Evolutionary conservation across 2,329 filamentous ascomycete species (phyloP), one percentile per base, ranked within the genome.

Genomic region (Thelonectria blattea): DNA sequence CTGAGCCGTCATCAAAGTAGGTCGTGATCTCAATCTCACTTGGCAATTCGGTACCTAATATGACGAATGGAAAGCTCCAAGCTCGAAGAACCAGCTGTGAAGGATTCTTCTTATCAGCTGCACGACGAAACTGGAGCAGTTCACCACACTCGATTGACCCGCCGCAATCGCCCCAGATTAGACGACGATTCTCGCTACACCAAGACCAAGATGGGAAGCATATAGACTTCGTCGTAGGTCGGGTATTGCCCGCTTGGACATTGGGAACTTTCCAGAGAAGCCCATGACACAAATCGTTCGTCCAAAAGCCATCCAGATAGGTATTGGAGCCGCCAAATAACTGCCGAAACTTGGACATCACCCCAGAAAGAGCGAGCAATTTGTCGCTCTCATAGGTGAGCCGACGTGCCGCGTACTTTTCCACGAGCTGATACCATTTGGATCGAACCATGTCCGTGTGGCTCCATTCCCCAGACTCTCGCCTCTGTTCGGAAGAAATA

Each of bases 341-440:
- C 17, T 56, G 53, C 2, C 32, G 11, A 11, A 45, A 48, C 32
- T 56, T 56, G 10, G 53, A 37, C n/a, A 37, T 39, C 5, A 56
- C 37, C 2, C 53, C 53, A 14, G 53, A 43, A 22, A 54, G 32
- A 2, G 53, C 53, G 6, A 61, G 20, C 10, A 57, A 27, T 6
- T 57, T 61, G n/a, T 61, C 58, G 12, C 53, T 61, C 27, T 57
- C 48, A 18, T 51, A 30, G 11, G 58, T 61, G 9, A 61, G 58
- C 17, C 34, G 45, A 5, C 58, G 53, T 24, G 32, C 15, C 3
- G 58, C 52, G 34, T 61, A 61, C 32, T 52, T 34, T 15, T 48
- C 20, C 1, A 60, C n/a, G 20, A 57, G 27, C 22, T 42, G 48
- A 34, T 60, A 60, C 58, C 58, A 60, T 22, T 52, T 52, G 8